Evolutionary conservation across 495 filamentous ascomycete species (phyloP), one percentile per base, ranked within the genome.

Genomic region (Letharia lupina): DNA sequence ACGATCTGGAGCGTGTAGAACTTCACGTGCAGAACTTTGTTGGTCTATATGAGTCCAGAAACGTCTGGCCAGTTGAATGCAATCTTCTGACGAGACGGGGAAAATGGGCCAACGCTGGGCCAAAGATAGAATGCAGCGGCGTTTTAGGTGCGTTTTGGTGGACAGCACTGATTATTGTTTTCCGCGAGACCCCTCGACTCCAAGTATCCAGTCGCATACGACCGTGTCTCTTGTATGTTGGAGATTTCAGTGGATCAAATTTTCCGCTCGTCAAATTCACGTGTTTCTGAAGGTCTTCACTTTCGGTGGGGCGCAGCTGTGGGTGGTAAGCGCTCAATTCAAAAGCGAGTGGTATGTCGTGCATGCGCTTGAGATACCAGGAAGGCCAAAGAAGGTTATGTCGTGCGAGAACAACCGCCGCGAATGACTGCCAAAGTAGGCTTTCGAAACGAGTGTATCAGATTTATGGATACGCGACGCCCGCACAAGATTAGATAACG

Each of bases 401-500:
- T 28, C 48, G 57, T 60, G 37, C 31, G 16, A 15, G 23, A 56
- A 61, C 39, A 65, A 41, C 42, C 64, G 64, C 58, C 11, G 58
- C 57, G 45, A 60, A 45, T 39, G 39, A 45, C 16, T 65, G 64
- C 64, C 45, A 44, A 35, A 65, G 64, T 47, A 45, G 52, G n/a
- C 12, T 15, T 59, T 31, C 15, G 63, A 59, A 35, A 57, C 40
- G 63, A 65, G 52, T 65, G 63, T 65, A 59, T 65, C 63, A 65
- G 63, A 37, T 10, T 40, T 33, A 35, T 20, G 56, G 59, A 65
- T 65, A 65, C 18, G 52, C 63, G 63, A 65, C 63, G 41, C 15
- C 54, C 4, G 20, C 63, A 37, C 45, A 57, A 39, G 63, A 65
- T 65, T 65, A 65, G 63, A 65, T 65, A 65, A 65, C 37, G 40